Conservation (phyloP, 1,284 basidiomycete genomes). For the Mycena citricolor region DNA sequence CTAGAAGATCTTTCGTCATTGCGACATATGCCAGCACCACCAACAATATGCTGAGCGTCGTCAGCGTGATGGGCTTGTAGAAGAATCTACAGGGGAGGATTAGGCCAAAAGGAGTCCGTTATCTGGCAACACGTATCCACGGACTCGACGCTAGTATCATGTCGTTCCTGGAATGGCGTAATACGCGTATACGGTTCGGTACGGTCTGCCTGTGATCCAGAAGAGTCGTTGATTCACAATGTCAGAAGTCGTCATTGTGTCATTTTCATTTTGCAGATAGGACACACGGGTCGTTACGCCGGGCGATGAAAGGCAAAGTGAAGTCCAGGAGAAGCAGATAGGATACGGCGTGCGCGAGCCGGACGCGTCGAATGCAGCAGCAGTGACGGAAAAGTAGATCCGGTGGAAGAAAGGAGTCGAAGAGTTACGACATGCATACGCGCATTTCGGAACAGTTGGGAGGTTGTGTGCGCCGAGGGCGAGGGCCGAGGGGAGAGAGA, state of each 20-base stretch:
- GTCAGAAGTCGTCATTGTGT: no score
- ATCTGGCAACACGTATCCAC: constrained; percentile 28
- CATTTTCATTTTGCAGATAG: no score
- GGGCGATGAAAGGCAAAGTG: no score
- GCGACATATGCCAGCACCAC: constrained; percentile 73
- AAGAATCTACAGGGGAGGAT: constrained; percentile 57
- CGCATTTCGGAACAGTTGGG: no score
- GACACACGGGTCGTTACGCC: no score
- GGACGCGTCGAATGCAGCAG: no score
- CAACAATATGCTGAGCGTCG: constrained; percentile 64
- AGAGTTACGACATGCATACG: no score
- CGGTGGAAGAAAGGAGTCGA: no score
- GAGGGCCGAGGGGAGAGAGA: neutral
- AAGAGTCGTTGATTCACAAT: no score
- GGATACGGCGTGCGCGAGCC: no score
- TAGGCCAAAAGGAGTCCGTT: neutral
- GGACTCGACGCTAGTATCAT: constrained; percentile 79
- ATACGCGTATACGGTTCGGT: constrained; percentile 80
- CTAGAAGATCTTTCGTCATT: constrained; percentile 73
- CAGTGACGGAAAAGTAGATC: no score
- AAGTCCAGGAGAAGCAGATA: no score
- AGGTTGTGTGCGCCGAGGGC: neutral
- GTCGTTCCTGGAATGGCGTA: constrained; percentile 75
- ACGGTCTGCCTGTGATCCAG: constrained; percentile 74
- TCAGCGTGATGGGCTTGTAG: constrained; percentile 77